phyloP scores from a whole-genome alignment of 768 basidiomycete species.

The Thelephora ganbajun region DNA sequence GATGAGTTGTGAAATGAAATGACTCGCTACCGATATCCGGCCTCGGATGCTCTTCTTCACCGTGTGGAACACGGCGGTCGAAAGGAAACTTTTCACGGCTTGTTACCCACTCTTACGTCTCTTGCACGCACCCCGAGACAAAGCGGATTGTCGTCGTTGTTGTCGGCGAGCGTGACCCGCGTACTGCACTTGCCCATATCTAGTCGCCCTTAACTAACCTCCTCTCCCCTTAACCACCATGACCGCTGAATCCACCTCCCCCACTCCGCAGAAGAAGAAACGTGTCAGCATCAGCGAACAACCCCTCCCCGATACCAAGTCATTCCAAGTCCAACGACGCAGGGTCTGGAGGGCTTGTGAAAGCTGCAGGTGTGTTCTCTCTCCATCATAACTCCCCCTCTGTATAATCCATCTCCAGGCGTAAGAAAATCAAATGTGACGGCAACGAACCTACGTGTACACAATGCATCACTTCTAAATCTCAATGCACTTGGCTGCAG shows the following conservation, averaged over 20 bases:
- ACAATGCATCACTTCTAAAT: slow-evolving; percentile 61
- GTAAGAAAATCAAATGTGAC: slow-evolving; percentile 92
- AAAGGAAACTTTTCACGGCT: too few relatives aligned
- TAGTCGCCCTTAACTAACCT: too few relatives aligned
- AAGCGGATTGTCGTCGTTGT: too few relatives aligned
- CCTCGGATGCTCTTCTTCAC: too few relatives aligned
- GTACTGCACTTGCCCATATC: too few relatives aligned
- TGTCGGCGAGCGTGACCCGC: too few relatives aligned
- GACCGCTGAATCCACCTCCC: not conserved
- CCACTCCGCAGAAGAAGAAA: slow-evolving; percentile 63
- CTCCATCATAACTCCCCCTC: slow-evolving; percentile 6
- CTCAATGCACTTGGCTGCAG: slow-evolving; percentile 80
- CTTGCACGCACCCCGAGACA: too few relatives aligned
- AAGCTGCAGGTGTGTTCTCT: slow-evolving; percentile 56
- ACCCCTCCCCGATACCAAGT: slow-evolving; percentile 43
- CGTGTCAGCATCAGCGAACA: slow-evolving; percentile 40
- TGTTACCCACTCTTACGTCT: too few relatives aligned
- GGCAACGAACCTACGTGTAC: slow-evolving; percentile 78
- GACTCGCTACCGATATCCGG: not conserved
- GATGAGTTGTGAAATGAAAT: not conserved
- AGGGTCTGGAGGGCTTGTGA: slow-evolving; percentile 87
- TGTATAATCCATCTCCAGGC: slow-evolving; percentile 27
- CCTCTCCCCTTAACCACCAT: not conserved
- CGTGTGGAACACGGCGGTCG: too few relatives aligned
- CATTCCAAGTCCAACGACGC: slow-evolving; percentile 62